Evolutionary conservation across 306 rosid genomes (phyloP).

Genomic region (Rubus idaeus): DNA sequence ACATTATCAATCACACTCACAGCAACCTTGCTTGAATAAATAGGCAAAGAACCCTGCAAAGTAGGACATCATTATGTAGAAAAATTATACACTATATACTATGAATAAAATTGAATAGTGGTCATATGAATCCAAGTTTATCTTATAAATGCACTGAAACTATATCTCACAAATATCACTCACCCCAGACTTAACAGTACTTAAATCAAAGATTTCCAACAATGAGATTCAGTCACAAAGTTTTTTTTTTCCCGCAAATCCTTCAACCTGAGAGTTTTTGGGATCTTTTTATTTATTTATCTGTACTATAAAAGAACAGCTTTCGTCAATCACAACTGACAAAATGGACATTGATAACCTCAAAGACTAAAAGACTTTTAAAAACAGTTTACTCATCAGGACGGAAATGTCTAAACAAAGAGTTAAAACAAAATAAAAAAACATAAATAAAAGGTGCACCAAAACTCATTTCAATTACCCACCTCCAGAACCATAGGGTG

Average conservation of each 20-base stretch:
- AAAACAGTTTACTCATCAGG: not conserved
- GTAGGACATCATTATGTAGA: conserved; percentile 25
- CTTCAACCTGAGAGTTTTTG: no score
- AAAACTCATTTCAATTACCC: not conserved
- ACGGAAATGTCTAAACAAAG: not conserved
- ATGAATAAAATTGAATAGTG: conserved; percentile 17
- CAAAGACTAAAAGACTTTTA: not conserved
- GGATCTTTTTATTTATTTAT: no score
- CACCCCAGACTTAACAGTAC: not conserved
- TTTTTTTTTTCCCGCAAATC: no score
- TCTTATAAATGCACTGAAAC: conserved; percentile 3
- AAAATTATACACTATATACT: conserved; percentile 7
- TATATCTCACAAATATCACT: not conserved
- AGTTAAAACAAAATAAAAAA: not conserved
- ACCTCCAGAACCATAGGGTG: not conserved
- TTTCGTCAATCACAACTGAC: not conserved
- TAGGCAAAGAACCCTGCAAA: conserved; percentile 94
- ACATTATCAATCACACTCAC: conserved; percentile 93
- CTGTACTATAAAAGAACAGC: not conserved
- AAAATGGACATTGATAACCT: not conserved
- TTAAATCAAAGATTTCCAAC: not conserved
- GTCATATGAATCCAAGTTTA: conserved; percentile 21
- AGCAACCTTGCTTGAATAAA: conserved; percentile 84
- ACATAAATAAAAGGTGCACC: not conserved
- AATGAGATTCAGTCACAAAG: not conserved